Base-by-base conservation (phyloP, 208 protist genomes). In the Crithidia sp. region DNA sequence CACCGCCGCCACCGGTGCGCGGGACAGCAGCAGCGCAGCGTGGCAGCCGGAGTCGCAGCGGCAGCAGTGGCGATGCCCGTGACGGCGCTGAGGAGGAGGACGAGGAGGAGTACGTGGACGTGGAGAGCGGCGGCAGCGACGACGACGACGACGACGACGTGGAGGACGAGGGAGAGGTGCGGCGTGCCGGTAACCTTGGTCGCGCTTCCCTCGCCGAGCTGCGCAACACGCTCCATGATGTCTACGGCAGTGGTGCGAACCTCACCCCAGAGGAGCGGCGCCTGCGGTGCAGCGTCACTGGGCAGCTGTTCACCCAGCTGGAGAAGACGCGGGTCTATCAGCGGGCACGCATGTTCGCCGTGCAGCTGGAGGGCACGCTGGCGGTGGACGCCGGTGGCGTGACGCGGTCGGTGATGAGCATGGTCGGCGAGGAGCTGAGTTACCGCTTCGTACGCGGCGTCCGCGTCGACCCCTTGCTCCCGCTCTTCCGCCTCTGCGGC, bases 341-440 rank as follows among this genome's bases (percentile, higher is more conserved):
- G 65, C 84, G 91, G 47, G 74, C 86, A 14, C 79, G 86, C 43
- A 95, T 97, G 87, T 97, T 97, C 78, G 72, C 82, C 2, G 87
- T 95, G 63, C 76, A 80, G 39, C 82, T 97, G 8, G 63, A 78
- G 14, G 85, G 78, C 60, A 82, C 90, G 28, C 82, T 93, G 7
- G 81, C 81, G 10, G 73, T 86, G 14, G 92, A 97, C 77, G 92
- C 85, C 2, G 92, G 92, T 43, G 92, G 92, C 16, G 92, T 97
- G 7, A 94, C 92, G 17, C 92, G 92, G 54, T 87, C 89, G 5
- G 73, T 97, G 7, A 79, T 97, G 57, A 90, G 90, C 53, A 93
- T 92, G 81, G 88, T 97, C 50, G 85, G 84, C 53, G 90, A 97
- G 65, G 92, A 97, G 77, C 67, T 97, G 47, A 93, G 76, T 52